Base-by-base conservation (phyloP, 305 asterid genomes). In the Petunia hybrid region DNA sequence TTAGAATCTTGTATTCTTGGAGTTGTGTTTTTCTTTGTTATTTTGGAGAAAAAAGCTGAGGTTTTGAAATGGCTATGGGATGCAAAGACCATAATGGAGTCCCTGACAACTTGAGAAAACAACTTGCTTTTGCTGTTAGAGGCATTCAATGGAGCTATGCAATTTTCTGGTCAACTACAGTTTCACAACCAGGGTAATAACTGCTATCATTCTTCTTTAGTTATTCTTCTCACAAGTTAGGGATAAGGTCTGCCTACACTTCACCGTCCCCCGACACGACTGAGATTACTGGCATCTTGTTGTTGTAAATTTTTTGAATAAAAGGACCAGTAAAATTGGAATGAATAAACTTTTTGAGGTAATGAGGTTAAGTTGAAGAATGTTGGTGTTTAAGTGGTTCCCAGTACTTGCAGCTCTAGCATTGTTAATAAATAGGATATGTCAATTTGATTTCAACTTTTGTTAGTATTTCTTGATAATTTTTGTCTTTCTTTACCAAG, bases 121-220 rank as follows among this genome's bases (percentile, higher is more conserved):
- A 87, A 80, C 97, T 95, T 83, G 97, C 97, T 83, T 82, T 91
- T 83, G 94, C 97, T 86, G 92, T 91, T 80, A 92, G 91, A 90
- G 89, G 89, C 86, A 91, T 94, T 82, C 95, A 92, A 74, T 95
- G 99, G 99, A 91, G 97, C 87, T 95, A 95, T 89, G 97, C 92
- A 35, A 91, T 95, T 43, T 94, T 92, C 89, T 95, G 99, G 99
- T 91, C 99, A 59, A 43, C 73, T 86, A 89, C 98, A 51, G 78
- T 94, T 68, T 80, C 55, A 76, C 88, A 91, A 76, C 89, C 90
- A 6, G 97, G 98, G 99, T 95, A 94, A 46, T 43, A 10, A 81
- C 82, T 14, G 2, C 85, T 66, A 78, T 57, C 41, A 76, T 82
- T 86, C 81, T 76, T 59, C 51, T 75, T 66, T n/a, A 8, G 10